Conservation (phyloP, 768 basidiomycete species). For the Cytidiella melzeri region DNA sequence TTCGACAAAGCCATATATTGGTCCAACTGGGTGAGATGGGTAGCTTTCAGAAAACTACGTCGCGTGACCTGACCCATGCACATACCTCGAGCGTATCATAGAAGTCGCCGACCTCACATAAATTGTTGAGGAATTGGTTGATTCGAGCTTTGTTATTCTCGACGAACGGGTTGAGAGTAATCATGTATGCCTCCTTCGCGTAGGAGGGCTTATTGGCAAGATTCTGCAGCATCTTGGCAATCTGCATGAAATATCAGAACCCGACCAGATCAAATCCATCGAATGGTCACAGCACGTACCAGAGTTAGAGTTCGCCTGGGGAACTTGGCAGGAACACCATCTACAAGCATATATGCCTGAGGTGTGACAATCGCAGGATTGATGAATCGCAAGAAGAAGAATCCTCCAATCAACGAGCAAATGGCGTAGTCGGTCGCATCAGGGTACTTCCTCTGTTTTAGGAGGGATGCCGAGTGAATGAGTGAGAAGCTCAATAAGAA, state of each 20-base stretch:
- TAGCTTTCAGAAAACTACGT: too few species aligned
- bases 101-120: constrained; percentile 99
- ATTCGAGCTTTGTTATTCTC: constrained; percentile 98
- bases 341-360: constrained; percentile 99
- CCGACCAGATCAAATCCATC: background rate
- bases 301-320: constrained; percentile 93
- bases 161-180: constrained; percentile 95
- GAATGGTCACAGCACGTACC: constrained; percentile 30
- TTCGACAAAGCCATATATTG: constrained; percentile 99
- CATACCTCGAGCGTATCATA: constrained; percentile 94
- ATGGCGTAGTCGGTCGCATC: constrained; percentile 98
- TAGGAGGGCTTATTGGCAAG: constrained; percentile 98
- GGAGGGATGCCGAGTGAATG: background rate
- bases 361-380: constrained; percentile 99
- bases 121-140: constrained; percentile 92
- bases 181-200: constrained; percentile 98
- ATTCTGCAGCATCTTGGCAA: constrained; percentile 99
- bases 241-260: constrained; percentile 39
- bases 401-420: constrained; percentile 97
- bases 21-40: constrained; percentile 69
- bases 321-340: constrained; percentile 96
- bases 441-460: constrained; percentile 86
- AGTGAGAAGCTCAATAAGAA: constrained; percentile 4
- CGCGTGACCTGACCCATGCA: background rate
- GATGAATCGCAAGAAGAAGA: constrained; percentile 99